A percentile compares a stretch with the other conserved stretches of the same genome.
phyloP scores from a whole-genome alignment of 495 filamentous ascomycete genomes.

The Astrothelium macrocarpum region DNA sequence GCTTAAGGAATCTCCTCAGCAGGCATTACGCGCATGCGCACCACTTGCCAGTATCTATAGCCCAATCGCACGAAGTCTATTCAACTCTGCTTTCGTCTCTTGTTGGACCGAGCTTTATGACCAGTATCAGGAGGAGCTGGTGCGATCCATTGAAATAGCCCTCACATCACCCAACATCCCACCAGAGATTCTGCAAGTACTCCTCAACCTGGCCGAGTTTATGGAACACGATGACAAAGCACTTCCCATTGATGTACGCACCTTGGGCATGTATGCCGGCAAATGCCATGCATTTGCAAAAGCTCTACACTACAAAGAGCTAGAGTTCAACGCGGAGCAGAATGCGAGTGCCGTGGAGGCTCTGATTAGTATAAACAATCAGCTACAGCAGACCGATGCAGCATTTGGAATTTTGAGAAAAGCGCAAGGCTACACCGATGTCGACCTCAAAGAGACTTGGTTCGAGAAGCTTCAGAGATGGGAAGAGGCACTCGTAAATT shows the following conservation, averaged over 20 bases:
- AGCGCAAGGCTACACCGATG: constrained; percentile 87
- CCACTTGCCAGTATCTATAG: constrained; percentile 83
- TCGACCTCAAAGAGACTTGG: constrained; percentile 93
- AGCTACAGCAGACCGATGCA: constrained; percentile 92
- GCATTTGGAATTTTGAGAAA: constrained; percentile 94
- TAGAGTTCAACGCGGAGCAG: constrained; percentile 96
- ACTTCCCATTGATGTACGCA: constrained; percentile 90
- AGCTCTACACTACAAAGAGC: constrained; percentile 95
- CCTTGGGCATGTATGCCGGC: constrained; percentile 81
- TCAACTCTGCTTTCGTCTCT: constrained; percentile 97
- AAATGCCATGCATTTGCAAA: constrained; percentile 97
- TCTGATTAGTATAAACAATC: constrained; percentile 96
- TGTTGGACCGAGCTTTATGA: constrained; percentile 98
- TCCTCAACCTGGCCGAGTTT: constrained; percentile 95
- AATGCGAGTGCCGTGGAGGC: constrained; percentile 93
- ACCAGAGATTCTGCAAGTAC: constrained; percentile 84
- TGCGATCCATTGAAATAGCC: constrained; percentile 89
- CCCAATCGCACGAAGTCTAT: constrained; percentile 82
- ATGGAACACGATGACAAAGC: constrained; percentile 99
- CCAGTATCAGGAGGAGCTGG: constrained; percentile 87
- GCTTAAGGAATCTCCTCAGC: constrained; percentile 89
- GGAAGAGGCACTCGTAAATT: constrained; percentile 94
- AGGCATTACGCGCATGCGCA: constrained; percentile 86
- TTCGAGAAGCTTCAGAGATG: constrained; percentile 96
- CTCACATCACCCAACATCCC: constrained; percentile 88